phyloP scores from a whole-genome alignment of 352 stramenopile species.

The Labyrinthula sp. region DNA sequence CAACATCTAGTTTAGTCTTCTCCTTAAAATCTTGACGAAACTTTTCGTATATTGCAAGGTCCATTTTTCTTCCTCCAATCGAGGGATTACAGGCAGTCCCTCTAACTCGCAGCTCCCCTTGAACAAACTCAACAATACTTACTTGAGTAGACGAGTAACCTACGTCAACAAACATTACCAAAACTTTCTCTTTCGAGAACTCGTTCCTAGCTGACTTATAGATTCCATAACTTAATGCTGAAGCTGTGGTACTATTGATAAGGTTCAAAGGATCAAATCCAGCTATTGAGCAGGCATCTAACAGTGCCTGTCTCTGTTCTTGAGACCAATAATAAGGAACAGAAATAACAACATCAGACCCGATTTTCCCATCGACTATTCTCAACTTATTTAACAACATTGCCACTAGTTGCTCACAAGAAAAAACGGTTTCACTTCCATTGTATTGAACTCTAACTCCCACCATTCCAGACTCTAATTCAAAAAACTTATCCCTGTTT shows the following conservation, averaged over 20 bases:
- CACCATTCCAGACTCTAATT: constrained; percentile 50
- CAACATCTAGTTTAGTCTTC: constrained; percentile 76
- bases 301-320: constrained; percentile 75
- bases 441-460: constrained; percentile 72
- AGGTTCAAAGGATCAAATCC: constrained; percentile 82
- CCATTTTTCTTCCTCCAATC: constrained; percentile 85
- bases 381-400: constrained; percentile 95
- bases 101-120: constrained; percentile 83
- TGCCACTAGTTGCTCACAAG: constrained; percentile 77
- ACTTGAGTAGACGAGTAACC: constrained; percentile 52
- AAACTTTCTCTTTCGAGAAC: constrained; percentile 77
- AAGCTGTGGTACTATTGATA: constrained; percentile 92
- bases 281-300: constrained; percentile 72
- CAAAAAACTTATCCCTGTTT: constrained; percentile 65
- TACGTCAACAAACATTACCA: constrained; percentile 98
- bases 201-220: constrained; percentile 23
- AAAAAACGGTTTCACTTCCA: constrained; percentile 61
- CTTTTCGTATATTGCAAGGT: constrained; percentile 74
- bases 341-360: constrained; percentile 40
- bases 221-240: constrained; percentile 77
- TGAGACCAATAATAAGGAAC: constrained; percentile 91
- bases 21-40: constrained; percentile 76
- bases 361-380: constrained; percentile 59
- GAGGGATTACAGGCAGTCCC: constrained; percentile 71
- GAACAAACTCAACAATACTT: constrained; percentile 48